A percentile compares a stretch with the other conserved stretches of the same genome.
These are phyloP conservation scores for Colletotrichum lindemuthianum DNA, from an alignment of 2,329 filamentous ascomycete species.

Conservation along the genomic window DNA sequence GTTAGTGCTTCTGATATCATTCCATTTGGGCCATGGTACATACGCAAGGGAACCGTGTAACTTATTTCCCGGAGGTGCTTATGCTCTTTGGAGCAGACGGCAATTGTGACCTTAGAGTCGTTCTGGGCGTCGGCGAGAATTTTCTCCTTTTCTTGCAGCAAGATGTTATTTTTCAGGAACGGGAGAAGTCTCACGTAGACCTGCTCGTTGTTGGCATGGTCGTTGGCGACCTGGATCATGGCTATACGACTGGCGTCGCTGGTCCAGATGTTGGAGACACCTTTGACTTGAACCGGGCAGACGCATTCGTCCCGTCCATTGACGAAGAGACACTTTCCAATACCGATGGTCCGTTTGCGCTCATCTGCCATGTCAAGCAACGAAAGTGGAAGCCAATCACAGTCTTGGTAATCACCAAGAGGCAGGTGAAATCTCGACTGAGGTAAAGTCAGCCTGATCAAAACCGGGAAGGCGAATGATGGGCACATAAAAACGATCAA, in stretches of 20 bases:
- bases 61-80: conserved; percentile 4
- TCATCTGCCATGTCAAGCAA: neutral
- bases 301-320: neutral
- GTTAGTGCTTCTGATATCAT: conserved; percentile 1
- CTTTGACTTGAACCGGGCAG: neutral
- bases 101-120: neutral
- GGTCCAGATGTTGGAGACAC: conserved; percentile 4
- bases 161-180: neutral
- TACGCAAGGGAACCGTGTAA: conserved; percentile 18
- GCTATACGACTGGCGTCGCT: neutral
- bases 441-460: neutral
- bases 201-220: neutral
- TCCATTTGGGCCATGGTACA: neutral
- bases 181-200: neutral
- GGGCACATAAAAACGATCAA: neutral
- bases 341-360: neutral
- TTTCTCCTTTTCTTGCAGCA: neutral
- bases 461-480: neutral
- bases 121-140: neutral
- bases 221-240: neutral
- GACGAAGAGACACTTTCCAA: conserved; percentile 14
- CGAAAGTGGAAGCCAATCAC: neutral
- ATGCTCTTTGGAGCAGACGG: neutral
- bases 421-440: conserved; percentile 25
- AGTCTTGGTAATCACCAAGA: conserved; percentile 15